A percentile compares a stretch with the other conserved stretches of the same genome.
Conservation (phyloP, 1,139 yeast species). For the Candida frijolesensis region DNA sequence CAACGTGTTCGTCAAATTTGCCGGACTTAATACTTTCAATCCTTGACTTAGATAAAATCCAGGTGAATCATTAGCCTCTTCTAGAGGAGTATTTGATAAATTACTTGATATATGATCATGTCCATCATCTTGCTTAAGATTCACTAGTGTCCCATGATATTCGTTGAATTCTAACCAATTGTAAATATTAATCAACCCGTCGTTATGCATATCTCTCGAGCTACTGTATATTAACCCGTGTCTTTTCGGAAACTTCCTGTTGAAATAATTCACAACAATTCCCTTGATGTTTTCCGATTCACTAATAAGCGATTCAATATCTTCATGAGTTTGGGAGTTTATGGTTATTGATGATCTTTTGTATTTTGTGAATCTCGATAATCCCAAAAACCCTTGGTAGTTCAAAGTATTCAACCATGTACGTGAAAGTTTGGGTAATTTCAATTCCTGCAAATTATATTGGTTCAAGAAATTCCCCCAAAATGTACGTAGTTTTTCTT, state of each 20-base stretch:
- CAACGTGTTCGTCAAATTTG: constrained; percentile 37
- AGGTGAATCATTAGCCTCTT: background rate
- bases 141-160: constrained; percentile 28
- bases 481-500: constrained; percentile 22
- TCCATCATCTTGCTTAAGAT: constrained; percentile 18
- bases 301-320: constrained; percentile 4
- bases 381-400: constrained; percentile 40
- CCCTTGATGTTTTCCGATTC: constrained; percentile 23
- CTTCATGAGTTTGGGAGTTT: constrained; percentile 16
- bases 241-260: constrained; percentile 29
- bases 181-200: constrained; percentile 28
- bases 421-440: constrained; percentile 5
- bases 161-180: constrained; percentile 38
- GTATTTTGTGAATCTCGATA: constrained; percentile 23
- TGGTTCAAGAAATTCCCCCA: constrained; percentile 34
- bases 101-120: constrained; percentile 19
- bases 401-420: constrained; percentile 43
- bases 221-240: constrained; percentile 35
- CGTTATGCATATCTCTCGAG: constrained; percentile 13
- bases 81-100: background rate
- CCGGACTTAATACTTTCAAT: constrained; percentile 30
- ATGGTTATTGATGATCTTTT: constrained; percentile 36
- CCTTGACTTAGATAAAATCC: constrained; percentile 8
- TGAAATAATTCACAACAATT: constrained; percentile 29
- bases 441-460: constrained; percentile 29